Evolutionary conservation across 2,329 filamentous ascomycete species (phyloP), one percentile per base, ranked within the genome.

Genomic region (Aspergillus fischeri): DNA sequence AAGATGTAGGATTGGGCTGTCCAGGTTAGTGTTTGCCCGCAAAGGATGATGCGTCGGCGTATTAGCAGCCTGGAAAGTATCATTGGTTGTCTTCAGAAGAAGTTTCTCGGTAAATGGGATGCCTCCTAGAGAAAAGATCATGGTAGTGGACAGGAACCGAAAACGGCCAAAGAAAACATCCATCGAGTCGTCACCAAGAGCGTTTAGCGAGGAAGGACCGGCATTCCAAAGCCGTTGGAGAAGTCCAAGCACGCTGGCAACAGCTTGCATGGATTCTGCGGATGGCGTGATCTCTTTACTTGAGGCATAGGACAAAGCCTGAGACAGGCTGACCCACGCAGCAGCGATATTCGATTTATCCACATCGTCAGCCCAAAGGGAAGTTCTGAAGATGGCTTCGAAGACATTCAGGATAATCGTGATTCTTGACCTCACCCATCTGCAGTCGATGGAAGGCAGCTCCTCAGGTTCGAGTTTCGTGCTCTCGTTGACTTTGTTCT

Each of bases 271-370:
- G 1, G 92, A 90, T 60, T 97, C 93, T 11, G 83, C 83, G 0
- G 91, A 92, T 6, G 92, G 87, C 66, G 93, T 96, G 65, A 99
- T 88, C 73, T 99, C 94, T 73, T 96, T 96, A 61, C 84, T 89
- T 20, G 82, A 81, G 1, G 83, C 79, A 51, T 84, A 79, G 8
- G 83, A 80, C n/a, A 93, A 68, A 17, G 78, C 76, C 56, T 84
- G 83, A 53, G 81, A 77, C 51, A 91, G 86, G 52, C 81, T 82
- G 55, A 77, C 80, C 72, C 85, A 83, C 3, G 91, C 73, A 21
- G 87, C 77, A 9, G 86, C 81, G 8, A 88, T 77, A 42, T 70
- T 64, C 3, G 73, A 75, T 14, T 65, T 62, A 24, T 65, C 57
- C 3, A 81, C 73, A 32, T 79, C 74, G 10, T 75, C 70, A 56